These are phyloP conservation scores for Exobasidium cylindrosporum DNA, from an alignment of 1,284 basidiomycete genomes.

Conservation along the genomic window DNA sequence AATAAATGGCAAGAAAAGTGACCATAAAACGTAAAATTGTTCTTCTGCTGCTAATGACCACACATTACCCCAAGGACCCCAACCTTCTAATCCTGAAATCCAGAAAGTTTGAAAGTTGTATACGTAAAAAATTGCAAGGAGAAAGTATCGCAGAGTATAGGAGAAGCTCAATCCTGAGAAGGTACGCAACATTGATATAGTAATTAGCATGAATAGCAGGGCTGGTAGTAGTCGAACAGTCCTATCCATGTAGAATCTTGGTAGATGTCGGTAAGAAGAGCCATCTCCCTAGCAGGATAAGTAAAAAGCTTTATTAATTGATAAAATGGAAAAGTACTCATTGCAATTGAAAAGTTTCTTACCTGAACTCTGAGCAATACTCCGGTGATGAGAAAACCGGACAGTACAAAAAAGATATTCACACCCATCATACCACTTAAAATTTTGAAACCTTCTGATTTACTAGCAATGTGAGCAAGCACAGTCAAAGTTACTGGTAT, in stretches of 20 bases:
- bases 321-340: no score
- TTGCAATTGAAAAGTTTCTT: neutral
- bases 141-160: neutral
- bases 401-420: slow-evolving; percentile 27
- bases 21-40: slow-evolving; percentile 35
- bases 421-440: slow-evolving; percentile 23
- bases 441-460: neutral
- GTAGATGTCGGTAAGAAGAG: no score
- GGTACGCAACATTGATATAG: neutral
- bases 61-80: slow-evolving; percentile 15
- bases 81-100: slow-evolving; percentile 21
- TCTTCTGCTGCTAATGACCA: slow-evolving; percentile 31
- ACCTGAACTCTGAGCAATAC: slow-evolving; percentile 17
- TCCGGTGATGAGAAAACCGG: slow-evolving; percentile 32
- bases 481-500: neutral
- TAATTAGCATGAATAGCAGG: neutral
- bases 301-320: no score
- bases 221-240: neutral
- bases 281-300: no score
- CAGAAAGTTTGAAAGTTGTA: neutral
- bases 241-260: neutral
- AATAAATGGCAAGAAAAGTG: slow-evolving; percentile 19
- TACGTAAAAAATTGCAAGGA: neutral
- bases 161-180: neutral
- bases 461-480: neutral